Evolutionary conservation across 1,284 basidiomycete species (phyloP).

Genomic region (Apiotrichum mycotoxinovorans): DNA sequence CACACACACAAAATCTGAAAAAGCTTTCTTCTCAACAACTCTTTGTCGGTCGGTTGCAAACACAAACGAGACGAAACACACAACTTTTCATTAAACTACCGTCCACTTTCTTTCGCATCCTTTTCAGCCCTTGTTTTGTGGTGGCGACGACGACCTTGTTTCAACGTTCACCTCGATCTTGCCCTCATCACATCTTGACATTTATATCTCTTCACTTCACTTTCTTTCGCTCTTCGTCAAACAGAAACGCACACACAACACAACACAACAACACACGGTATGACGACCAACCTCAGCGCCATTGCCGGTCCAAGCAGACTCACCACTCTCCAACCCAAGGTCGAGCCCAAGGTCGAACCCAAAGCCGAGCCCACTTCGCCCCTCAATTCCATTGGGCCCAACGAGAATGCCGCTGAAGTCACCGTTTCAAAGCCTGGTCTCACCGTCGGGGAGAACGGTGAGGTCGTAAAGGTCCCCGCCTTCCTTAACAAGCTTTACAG

Average conservation of each 20-base stretch:
- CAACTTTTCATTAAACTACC: no score
- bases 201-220: background rate
- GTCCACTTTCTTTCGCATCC: no score
- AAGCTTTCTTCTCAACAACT: no score
- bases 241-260: background rate
- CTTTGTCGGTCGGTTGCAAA: no score
- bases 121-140: no score
- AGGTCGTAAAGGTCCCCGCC: constrained; percentile 60
- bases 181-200: no score
- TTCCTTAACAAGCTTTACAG: constrained; percentile 91
- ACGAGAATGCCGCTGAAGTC: background rate
- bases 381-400: constrained; percentile 10
- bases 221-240: background rate
- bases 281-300: constrained; percentile 43
- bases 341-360: constrained; percentile 18
- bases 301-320: constrained; percentile 40
- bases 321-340: constrained; percentile 6
- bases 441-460: constrained; percentile 46
- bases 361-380: constrained; percentile 20
- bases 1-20: no score
- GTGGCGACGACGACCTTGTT: no score
- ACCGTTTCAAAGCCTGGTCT: constrained; percentile 38
- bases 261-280: constrained; percentile 31
- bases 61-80: no score
- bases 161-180: no score